Evolutionary conservation across 208 protist species (phyloP).

Genomic region (Tritrichomonas foetus): DNA sequence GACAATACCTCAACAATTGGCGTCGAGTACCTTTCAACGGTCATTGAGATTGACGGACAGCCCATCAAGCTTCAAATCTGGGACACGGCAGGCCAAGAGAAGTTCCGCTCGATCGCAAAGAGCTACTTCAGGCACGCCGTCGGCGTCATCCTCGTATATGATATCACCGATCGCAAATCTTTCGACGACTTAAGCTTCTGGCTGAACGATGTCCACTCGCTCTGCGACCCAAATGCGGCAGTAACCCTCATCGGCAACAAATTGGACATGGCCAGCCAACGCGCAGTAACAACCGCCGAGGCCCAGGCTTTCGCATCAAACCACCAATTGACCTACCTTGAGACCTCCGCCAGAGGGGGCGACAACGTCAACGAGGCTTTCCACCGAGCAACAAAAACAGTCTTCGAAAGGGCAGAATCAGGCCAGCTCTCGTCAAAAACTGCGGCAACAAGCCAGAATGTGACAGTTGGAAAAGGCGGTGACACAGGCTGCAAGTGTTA

Average conservation of each 20-base stretch:
- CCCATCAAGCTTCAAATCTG: conserved; percentile 28
- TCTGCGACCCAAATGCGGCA: background rate
- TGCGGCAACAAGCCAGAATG: background rate
- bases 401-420: background rate
- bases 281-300: background rate
- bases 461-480: background rate
- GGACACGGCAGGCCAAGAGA: conserved; percentile 38
- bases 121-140: background rate
- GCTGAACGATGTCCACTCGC: conserved; percentile 31
- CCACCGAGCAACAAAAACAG: background rate
- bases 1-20: background rate
- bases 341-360: conserved; percentile 12
- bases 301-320: background rate
- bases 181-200: background rate
- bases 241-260: background rate
- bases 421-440: background rate
- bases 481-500: no score
- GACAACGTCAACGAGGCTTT: conserved; percentile 11
- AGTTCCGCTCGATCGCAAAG: background rate
- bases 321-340: background rate
- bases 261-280: background rate
- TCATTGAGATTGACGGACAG: background rate
- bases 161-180: background rate
- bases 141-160: conserved; percentile 26
- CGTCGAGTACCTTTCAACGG: background rate